phyloP scores from a whole-genome alignment of 768 basidiomycete genomes.

The Hygrophoropsis aurantiaca region DNA sequence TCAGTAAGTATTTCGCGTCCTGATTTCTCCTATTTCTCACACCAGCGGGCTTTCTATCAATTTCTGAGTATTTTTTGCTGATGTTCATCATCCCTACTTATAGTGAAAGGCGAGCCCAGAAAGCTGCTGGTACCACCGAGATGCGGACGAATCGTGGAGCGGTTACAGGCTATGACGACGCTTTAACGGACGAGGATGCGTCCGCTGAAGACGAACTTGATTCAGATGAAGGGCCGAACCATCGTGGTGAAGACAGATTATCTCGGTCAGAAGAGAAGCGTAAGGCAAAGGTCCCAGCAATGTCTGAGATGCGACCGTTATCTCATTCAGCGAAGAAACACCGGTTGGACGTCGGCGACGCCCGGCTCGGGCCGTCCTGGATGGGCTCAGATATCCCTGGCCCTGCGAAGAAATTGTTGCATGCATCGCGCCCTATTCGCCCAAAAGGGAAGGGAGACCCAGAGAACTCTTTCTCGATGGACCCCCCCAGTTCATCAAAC shows the following conservation, averaged over 20 bases:
- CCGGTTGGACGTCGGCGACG: constrained; percentile 17
- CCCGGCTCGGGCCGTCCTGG: constrained; percentile 19
- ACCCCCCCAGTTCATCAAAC: constrained; percentile 13
- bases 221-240: constrained; percentile 33
- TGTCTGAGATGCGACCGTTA: constrained; percentile 16
- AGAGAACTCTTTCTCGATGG: constrained; percentile 16
- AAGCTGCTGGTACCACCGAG: constrained; percentile 53
- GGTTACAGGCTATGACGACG: constrained; percentile 25
- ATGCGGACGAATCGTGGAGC: constrained; percentile 37
- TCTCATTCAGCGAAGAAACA: constrained; percentile 23
- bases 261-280: constrained; percentile 21
- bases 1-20: constrained; percentile 60
- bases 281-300: constrained; percentile 20
- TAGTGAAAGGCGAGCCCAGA: constrained; percentile 59
- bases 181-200: constrained; percentile 26
- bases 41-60: constrained; percentile 3
- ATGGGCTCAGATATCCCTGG: constrained; percentile 3
- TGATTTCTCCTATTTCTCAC: constrained; percentile 10
- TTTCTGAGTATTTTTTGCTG: constrained; percentile 5
- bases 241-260: constrained; percentile 14
- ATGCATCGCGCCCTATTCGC: constrained; percentile 22
- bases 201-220: constrained; percentile 36
- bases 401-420: constrained; percentile 23
- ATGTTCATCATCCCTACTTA: constrained; percentile 7
- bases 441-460: constrained; percentile 24